Evolutionary conservation across 305 asterid species (phyloP).

Genomic region (Plantago rigida): DNA sequence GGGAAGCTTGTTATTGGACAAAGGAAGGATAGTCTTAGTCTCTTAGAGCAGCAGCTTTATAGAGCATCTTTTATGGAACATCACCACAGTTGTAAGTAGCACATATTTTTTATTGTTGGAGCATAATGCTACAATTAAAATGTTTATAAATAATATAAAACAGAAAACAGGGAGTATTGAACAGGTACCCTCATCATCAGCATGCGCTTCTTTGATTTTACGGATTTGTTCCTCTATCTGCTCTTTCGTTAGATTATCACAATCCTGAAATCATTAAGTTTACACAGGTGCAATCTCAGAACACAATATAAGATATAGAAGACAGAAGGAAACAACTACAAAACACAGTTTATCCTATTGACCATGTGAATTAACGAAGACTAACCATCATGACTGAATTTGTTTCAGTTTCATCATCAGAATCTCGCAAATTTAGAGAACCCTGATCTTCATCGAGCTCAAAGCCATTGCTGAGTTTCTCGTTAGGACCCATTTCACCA

Average conservation of each 20-base stretch:
- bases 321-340: not conserved
- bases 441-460: constrained; percentile 73
- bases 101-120: not conserved
- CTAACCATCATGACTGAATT: constrained; percentile 73
- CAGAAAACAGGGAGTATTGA: constrained; percentile 12
- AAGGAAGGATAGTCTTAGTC: too few species aligned
- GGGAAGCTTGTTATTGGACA: too few species aligned
- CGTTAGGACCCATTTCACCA: constrained; percentile 38
- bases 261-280: constrained; percentile 46
- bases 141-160: constrained; percentile 8
- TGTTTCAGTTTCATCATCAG: constrained; percentile 73
- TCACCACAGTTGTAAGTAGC: not conserved
- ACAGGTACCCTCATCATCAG: constrained; percentile 82
- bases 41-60: too few species aligned
- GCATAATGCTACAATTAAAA: constrained; percentile 4
- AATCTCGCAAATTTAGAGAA: constrained; percentile 51
- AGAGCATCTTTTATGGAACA: constrained; percentile 2
- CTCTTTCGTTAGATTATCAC: constrained; percentile 66
- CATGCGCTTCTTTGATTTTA: constrained; percentile 76
- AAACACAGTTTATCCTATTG: too few species aligned
- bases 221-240: constrained; percentile 79
- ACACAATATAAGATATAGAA: constrained; percentile 4
- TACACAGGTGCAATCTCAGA: constrained; percentile 6
- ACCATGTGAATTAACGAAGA: constrained; percentile 7
- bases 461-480: constrained; percentile 34